Evolutionary conservation across 2,329 filamentous ascomycete genomes (phyloP).

Genomic region (Apiospora kogelbergensis): DNA sequence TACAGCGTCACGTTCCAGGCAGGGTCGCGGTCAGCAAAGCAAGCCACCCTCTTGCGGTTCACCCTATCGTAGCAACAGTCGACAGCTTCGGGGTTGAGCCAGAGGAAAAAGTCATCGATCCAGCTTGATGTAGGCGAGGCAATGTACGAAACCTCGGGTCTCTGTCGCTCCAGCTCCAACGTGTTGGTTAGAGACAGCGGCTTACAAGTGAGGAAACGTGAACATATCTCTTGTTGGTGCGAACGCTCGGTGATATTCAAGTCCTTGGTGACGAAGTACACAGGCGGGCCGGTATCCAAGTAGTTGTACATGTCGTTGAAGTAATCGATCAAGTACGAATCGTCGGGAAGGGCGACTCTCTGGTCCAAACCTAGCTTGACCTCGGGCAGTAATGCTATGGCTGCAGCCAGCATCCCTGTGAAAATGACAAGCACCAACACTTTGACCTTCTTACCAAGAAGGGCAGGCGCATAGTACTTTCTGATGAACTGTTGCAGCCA

Average conservation of each 20-base stretch:
- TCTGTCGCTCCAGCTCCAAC: conserved; percentile 90
- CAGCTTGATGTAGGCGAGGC: conserved; percentile 87
- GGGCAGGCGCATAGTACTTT: conserved; percentile 78
- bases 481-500: conserved; percentile 84
- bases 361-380: conserved; percentile 90
- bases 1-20: conserved; percentile 85
- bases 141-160: conserved; percentile 84
- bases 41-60: conserved; percentile 56
- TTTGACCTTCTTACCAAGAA: conserved; percentile 81
- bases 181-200: conserved; percentile 82
- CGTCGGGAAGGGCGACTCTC: conserved; percentile 87
- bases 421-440: conserved; percentile 76
- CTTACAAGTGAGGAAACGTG: conserved; percentile 86
- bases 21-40: conserved; percentile 75
- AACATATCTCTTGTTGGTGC: conserved; percentile 85
- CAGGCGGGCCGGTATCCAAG: conserved; percentile 85
- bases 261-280: conserved; percentile 89
- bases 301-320: conserved; percentile 96
- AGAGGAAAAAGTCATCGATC: conserved; percentile 95
- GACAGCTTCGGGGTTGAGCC: conserved; percentile 84
- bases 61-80: conserved; percentile 63
- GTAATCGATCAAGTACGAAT: conserved; percentile 92
- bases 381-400: conserved; percentile 78
- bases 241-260: conserved; percentile 74
- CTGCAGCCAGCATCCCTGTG: conserved; percentile 82